Evolutionary conservation across 805 yeast species (phyloP).

Genomic region (Wickerhamiella lipophila): DNA sequence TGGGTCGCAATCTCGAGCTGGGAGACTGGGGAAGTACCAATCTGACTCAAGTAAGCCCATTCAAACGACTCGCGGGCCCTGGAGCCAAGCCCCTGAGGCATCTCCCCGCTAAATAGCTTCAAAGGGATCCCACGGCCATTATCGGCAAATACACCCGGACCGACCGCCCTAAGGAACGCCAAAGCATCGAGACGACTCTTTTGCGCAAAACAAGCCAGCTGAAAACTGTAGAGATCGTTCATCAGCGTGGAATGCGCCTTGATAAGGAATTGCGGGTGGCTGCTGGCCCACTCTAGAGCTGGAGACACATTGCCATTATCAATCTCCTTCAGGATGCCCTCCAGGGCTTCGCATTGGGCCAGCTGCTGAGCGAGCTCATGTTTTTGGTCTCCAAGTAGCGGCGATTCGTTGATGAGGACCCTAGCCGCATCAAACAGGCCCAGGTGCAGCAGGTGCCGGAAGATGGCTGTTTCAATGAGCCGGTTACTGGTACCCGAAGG

Average conservation of each 20-base stretch:
- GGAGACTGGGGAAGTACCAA: conserved; percentile 41
- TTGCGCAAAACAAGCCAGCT: conserved; percentile 26
- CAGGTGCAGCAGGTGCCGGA: conserved; percentile 36
- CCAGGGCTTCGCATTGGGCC: neutral
- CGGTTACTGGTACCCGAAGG: neutral
- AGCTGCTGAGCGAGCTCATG: neutral
- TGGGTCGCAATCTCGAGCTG: conserved; percentile 39
- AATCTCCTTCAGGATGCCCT: conserved; percentile 15
- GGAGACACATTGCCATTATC: conserved; percentile 30
- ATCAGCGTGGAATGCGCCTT: conserved; percentile 34
- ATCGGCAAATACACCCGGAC: conserved; percentile 24
- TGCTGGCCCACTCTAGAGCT: conserved; percentile 40
- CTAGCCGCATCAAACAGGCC: conserved; percentile 34
- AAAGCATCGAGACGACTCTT: neutral
- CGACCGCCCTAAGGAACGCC: neutral
- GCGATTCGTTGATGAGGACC: conserved; percentile 23
- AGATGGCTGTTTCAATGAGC: conserved; percentile 30
- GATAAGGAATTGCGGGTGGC: conserved; percentile 23
- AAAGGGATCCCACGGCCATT: conserved; percentile 32
- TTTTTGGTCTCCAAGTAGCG: conserved; percentile 15
- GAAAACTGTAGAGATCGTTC: conserved; percentile 35
- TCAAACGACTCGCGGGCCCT: conserved; percentile 28
- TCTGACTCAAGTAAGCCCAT: conserved; percentile 37
- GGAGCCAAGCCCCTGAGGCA: neutral
- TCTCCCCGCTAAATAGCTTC: conserved; percentile 30